phyloP scores from a whole-genome alignment of 257 asterid species.

The Ilex asprella region DNA sequence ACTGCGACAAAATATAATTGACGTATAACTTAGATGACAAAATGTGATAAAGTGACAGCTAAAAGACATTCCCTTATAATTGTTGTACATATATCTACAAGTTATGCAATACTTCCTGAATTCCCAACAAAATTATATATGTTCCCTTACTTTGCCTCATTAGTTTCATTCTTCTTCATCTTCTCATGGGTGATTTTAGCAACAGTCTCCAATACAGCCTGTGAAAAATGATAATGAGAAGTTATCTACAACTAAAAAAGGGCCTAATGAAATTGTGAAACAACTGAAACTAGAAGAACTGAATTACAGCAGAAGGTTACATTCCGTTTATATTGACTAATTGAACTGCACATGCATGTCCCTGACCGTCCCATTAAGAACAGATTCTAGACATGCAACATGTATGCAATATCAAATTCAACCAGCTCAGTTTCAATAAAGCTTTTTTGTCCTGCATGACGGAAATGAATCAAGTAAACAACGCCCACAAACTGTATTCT shows the following conservation, averaged over 20 bases:
- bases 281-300: neutral
- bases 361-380: neutral
- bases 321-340: neutral
- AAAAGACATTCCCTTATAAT: neutral
- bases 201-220: conserved; percentile 93
- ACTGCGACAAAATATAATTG: conserved; percentile 27
- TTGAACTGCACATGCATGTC: neutral
- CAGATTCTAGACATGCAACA: neutral
- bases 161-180: conserved; percentile 71
- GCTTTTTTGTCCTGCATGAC: no score
- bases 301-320: neutral
- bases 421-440: no score
- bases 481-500: no score
- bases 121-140: neutral
- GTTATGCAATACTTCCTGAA: neutral
- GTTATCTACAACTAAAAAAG: neutral
- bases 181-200: conserved; percentile 80
- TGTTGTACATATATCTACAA: neutral
- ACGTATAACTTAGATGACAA: neutral
- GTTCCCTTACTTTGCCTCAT: conserved; percentile 61
- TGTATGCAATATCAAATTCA: no score
- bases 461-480: no score
- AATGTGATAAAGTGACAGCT: neutral
- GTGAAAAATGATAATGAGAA: conserved; percentile 16
- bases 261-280: neutral